Base-by-base conservation (phyloP, 371 early-diverging fungal genomes). In the Fennellomyces sp. region DNA sequence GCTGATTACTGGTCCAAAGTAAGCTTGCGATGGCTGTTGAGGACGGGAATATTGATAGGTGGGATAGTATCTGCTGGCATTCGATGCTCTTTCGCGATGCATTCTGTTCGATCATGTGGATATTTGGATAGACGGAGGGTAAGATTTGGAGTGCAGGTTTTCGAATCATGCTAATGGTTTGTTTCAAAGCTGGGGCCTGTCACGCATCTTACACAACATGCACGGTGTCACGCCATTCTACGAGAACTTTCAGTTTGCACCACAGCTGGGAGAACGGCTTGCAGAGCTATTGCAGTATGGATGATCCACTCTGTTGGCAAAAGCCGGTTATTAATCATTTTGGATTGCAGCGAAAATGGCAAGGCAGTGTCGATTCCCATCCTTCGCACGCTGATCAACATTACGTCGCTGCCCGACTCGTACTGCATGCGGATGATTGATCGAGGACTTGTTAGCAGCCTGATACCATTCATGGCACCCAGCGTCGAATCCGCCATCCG, bases 21-120 rank as follows among this genome's bases (percentile, higher is more conserved):
- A 69, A 61, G 47, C 50, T 23, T 21, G 8, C 0, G 25, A 48
- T 26, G 5, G 12, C 5, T 23, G 6, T 13, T 26, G 0, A 48
- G 28, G 7, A 5, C 15, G 15, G 42, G 23, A 4, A 48, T 39
- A 6, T 15, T 47, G 31, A 26, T n/a, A n/a, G n/a, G n/a, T n/a
- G n/a, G n/a, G n/a, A n/a, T 63, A 84, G 85, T 83, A 83, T 35
- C 51, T 80, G 2, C 75, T 76, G 7, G 81, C 84, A 15, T 85
- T 85, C 60, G 67, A 78, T 13, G 65, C 75, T 13, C 50, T 83
- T 23, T 61, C 76, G 29, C 67, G 75, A n/a, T 70, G 73, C 28
- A 74, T 80, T 61, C 61, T 67, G 4, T 75, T 81, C 53, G 84
- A 83, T 35, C 74, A 81, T 41, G 58, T 63, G 3, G 83, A 82